Conservation (phyloP, 2,329 filamentous ascomycete species). For the Orbilia brochopaga region DNA sequence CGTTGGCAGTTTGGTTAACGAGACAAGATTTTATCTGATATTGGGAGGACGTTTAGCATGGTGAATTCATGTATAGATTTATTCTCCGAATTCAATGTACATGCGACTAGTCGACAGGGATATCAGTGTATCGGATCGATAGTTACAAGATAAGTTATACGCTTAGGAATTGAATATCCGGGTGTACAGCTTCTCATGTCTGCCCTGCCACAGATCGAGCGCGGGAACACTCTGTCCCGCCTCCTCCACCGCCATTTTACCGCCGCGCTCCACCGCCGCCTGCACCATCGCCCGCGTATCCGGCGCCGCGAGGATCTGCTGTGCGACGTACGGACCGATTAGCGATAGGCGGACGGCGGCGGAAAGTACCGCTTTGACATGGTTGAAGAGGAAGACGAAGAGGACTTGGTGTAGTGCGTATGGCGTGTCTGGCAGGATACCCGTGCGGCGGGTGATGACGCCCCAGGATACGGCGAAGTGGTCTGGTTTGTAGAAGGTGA, state of each 20-base stretch:
- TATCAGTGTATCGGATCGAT: no score
- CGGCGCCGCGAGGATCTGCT: constrained; percentile 70
- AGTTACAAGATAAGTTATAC: background rate
- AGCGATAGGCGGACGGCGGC: constrained; percentile 78
- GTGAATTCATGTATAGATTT: no score
- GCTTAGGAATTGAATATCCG: constrained; percentile 80
- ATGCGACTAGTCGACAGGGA: no score
- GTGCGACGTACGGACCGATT: constrained; percentile 80
- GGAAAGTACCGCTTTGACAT: constrained; percentile 76
- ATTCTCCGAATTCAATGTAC: no score
- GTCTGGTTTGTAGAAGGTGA: constrained; percentile 28
- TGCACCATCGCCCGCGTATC: constrained; percentile 67
- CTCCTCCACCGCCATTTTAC: constrained; percentile 66
- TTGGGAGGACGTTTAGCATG: no score
- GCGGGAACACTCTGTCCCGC: constrained; percentile 77
- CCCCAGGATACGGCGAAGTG: constrained; percentile 61
- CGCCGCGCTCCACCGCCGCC: constrained; percentile 67
- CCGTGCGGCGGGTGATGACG: constrained; percentile 68
- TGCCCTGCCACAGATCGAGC: constrained; percentile 81
- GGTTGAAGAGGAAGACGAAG: constrained; percentile 77
- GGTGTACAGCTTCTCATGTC: constrained; percentile 82
- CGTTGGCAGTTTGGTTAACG: no score
- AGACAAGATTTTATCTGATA: no score
- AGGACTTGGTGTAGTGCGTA: constrained; percentile 67
- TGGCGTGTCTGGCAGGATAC: constrained; percentile 58